phyloP scores from a whole-genome alignment of 345 rosid species.

The Citrus australasica region DNA sequence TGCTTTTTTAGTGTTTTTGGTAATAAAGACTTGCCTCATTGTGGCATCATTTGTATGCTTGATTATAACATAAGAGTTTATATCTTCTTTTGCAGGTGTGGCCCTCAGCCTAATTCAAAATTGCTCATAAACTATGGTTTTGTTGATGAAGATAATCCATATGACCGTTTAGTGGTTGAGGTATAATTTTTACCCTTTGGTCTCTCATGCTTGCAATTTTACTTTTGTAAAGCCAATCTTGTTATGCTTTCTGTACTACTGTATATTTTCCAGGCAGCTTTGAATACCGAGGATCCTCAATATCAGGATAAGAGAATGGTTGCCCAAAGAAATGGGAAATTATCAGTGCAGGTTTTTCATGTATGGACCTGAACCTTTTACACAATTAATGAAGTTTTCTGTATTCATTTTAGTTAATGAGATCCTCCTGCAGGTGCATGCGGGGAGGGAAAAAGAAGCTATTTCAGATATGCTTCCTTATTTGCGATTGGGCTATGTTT shows the following conservation, averaged over 20 bases:
- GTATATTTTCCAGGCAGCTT: constrained; percentile 59
- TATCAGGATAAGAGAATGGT: constrained; percentile 95
- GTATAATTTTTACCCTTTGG: constrained; percentile 31
- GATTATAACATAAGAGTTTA: constrained; percentile 9
- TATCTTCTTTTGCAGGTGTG: constrained; percentile 60
- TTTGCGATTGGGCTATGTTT: constrained; percentile 82
- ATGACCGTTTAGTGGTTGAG: constrained; percentile 74
- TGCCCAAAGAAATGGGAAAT: constrained; percentile 92
- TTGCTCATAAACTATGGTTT: constrained; percentile 94
- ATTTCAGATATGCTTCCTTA: constrained; percentile 87
- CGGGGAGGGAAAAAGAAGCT: constrained; percentile 86
- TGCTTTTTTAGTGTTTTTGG: constrained; percentile 11
- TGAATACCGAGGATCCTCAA: constrained; percentile 93
- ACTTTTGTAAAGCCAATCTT: constrained; percentile 9
- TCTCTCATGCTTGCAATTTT: constrained; percentile 4
- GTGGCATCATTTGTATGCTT: neutral
- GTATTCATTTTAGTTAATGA: constrained; percentile 15
- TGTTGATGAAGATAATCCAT: constrained; percentile 86
- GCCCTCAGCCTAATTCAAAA: constrained; percentile 92
- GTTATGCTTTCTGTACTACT: constrained; percentile 16
- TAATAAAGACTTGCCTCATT: constrained; percentile 9
- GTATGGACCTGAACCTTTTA: constrained; percentile 34
- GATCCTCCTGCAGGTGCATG: constrained; percentile 49
- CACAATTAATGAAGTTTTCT: constrained; percentile 2
- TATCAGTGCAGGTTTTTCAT: constrained; percentile 70